Percentiles rank a stretch among this genome's conserved stretches.
phyloP scores from a whole-genome alignment of 345 rosid species.

The Eucalyptus virginea region DNA sequence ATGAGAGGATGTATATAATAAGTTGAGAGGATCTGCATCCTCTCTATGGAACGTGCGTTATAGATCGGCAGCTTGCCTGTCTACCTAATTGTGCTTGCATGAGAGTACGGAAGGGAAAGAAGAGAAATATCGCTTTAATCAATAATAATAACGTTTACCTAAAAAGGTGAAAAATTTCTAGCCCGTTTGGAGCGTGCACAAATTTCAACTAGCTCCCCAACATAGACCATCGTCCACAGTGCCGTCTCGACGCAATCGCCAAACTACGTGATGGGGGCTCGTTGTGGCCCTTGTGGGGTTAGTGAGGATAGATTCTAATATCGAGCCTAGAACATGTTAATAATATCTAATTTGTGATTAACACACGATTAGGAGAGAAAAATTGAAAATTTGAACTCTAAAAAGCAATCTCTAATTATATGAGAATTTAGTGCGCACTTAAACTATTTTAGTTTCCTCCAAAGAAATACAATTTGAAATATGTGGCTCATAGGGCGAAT shows the following conservation, averaged over 20 bases:
- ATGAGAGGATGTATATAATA: neutral
- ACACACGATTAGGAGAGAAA: neutral
- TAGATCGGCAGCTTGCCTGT: neutral
- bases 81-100: neutral
- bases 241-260: neutral
- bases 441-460: neutral
- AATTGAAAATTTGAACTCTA: neutral
- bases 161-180: neutral
- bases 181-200: neutral
- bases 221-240: neutral
- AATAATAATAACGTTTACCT: neutral
- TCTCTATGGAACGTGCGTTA: neutral
- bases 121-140: neutral
- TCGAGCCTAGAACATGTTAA: neutral
- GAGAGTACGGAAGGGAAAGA: neutral
- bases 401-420: neutral
- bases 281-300: neutral
- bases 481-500: neutral
- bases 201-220: neutral
- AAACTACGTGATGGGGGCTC: neutral
- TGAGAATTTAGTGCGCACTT: neutral
- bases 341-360: neutral
- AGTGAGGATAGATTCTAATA: neutral
- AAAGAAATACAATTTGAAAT: neutral
- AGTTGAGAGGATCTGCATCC: neutral